These are phyloP conservation scores for Xanthoconium separans DNA, from an alignment of 1,284 basidiomycete species.

Conservation along the genomic window DNA sequence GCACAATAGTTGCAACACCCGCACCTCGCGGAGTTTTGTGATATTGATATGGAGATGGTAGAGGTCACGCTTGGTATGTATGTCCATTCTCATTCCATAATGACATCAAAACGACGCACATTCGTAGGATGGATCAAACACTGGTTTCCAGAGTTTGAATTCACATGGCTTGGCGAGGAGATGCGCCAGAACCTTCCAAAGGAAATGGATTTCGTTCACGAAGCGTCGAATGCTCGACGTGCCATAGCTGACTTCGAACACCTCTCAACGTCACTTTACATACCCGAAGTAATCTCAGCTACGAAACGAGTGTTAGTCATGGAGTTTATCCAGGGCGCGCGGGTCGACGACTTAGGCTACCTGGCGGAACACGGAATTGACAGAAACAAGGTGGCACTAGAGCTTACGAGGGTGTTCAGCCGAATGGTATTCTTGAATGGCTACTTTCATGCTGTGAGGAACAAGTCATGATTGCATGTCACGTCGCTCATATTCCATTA, in stretches of 20 bases:
- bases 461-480: background rate
- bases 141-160: conserved; percentile 89
- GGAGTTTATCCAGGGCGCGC: conserved; percentile 89
- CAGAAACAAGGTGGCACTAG: conserved; percentile 89
- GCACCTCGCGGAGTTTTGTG: conserved; percentile 88
- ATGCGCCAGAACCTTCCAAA: conserved; percentile 92
- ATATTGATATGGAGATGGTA: conserved; percentile 83
- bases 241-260: conserved; percentile 74
- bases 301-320: conserved; percentile 89
- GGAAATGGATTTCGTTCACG: conserved; percentile 94
- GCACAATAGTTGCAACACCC: conserved; percentile 83
- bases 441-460: conserved; percentile 79
- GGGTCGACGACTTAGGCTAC: conserved; percentile 89
- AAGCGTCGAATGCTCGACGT: conserved; percentile 82
- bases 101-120: background rate
- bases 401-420: conserved; percentile 87
- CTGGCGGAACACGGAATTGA: conserved; percentile 86
- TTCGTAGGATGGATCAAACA: conserved; percentile 79
- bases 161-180: conserved; percentile 92
- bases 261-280: conserved; percentile 81
- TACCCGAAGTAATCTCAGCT: conserved; percentile 85
- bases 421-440: conserved; percentile 98
- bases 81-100: background rate
- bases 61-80: conserved; percentile 71
- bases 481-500: conserved; percentile 27